Conservation (phyloP, 495 filamentous ascomycete genomes). For the Neurospora sp. region DNA sequence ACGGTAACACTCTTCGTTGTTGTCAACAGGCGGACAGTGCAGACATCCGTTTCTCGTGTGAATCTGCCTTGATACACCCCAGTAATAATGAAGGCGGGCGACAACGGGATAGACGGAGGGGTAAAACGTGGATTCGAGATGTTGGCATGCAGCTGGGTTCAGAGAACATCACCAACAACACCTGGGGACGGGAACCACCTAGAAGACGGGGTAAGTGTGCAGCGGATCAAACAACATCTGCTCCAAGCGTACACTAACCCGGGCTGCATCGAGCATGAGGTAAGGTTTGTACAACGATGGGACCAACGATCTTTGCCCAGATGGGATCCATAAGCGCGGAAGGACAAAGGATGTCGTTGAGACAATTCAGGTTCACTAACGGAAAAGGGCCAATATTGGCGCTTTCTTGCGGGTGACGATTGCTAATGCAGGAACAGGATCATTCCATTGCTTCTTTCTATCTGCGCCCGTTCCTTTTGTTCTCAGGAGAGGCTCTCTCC, state of each 20-base stretch:
- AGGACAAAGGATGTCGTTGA: background rate
- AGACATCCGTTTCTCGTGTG: background rate
- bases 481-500: background rate
- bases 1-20: background rate
- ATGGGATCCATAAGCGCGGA: background rate
- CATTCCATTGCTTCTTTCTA: background rate
- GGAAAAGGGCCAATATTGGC: background rate
- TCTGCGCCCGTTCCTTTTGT: background rate
- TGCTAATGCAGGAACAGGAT: background rate
- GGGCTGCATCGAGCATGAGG: background rate
- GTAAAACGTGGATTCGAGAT: background rate
- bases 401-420: background rate
- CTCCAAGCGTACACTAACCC: background rate
- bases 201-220: background rate
- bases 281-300: background rate
- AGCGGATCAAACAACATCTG: background rate
- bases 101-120: background rate
- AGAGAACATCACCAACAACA: background rate
- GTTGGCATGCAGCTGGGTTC: background rate
- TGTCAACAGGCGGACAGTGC: background rate
- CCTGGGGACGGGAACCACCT: background rate
- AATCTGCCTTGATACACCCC: background rate
- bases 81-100: background rate
- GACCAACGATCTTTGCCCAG: background rate
- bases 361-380: background rate